Conservation (phyloP, 2,329 filamentous ascomycete species). For the Pseudogymnoascus destructans region DNA sequence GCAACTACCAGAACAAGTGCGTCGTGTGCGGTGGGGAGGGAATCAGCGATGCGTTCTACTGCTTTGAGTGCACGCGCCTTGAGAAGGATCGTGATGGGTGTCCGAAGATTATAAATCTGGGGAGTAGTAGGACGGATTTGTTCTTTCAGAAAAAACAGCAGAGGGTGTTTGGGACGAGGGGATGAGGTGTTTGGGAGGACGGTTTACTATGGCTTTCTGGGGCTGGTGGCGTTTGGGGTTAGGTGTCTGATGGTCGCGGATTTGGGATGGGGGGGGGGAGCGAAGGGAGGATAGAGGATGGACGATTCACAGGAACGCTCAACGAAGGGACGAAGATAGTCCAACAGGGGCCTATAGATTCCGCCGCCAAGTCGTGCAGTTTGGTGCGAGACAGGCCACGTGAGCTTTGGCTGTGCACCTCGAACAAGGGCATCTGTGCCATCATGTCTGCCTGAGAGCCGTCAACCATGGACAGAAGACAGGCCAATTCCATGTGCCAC, state of each 20-base stretch:
- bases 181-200: background rate
- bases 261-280: background rate
- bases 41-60: conserved; percentile 97
- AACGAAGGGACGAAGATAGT: background rate
- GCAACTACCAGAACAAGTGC: conserved; percentile 99
- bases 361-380: background rate
- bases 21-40: conserved; percentile 97
- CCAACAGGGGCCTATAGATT: background rate
- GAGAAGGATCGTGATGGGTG: conserved; percentile 97
- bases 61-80: conserved; percentile 92
- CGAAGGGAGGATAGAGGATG: background rate
- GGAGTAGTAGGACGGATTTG: conserved; percentile 88
- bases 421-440: background rate
- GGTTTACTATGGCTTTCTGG: background rate
- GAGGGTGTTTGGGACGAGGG: conserved; percentile 7
- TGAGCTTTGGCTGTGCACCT: background rate
- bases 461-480: background rate
- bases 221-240: background rate
- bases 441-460: background rate
- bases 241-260: background rate
- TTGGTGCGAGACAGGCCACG: background rate
- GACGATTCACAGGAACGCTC: background rate
- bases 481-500: too few species aligned
- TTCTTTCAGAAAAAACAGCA: conserved; percentile 17
- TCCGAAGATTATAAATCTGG: conserved; percentile 98